Conservation (phyloP, 192 early-diverging fungal species). For the Backusella psychrophila region DNA sequence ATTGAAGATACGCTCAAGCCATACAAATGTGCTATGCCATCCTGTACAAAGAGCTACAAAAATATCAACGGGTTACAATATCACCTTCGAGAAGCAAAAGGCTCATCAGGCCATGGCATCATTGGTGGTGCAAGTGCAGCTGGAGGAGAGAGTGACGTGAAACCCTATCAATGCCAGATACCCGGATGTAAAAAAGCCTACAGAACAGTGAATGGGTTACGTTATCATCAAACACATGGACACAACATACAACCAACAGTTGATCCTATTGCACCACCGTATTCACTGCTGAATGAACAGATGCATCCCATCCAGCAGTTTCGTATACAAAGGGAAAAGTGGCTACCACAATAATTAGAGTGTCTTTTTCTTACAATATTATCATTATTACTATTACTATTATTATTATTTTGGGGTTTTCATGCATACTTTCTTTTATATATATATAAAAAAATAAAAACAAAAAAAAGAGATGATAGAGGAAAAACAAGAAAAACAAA, state of each 20-base stretch:
- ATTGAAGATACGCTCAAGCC: slow-evolving; percentile 44
- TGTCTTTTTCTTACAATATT: not conserved
- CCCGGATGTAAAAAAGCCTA: slow-evolving; percentile 44
- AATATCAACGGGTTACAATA: slow-evolving; percentile 85
- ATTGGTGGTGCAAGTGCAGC: not conserved
- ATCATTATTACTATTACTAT: not conserved
- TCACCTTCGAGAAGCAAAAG: slow-evolving; percentile 65
- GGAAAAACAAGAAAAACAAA: too few species aligned
- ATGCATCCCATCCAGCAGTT: not conserved
- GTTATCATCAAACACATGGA: slow-evolving; percentile 37
- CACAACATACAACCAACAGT: slow-evolving; percentile 13
- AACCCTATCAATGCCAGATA: slow-evolving; percentile 36
- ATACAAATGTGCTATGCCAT: slow-evolving; percentile 66
- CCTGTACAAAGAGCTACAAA: slow-evolving; percentile 72
- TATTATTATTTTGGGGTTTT: not conserved
- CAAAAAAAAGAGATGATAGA: too few species aligned
- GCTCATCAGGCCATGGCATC: slow-evolving; percentile 31
- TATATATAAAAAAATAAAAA: too few species aligned
- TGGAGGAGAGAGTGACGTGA: slow-evolving; percentile 1
- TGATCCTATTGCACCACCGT: not conserved
- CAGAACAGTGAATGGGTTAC: slow-evolving; percentile 37
- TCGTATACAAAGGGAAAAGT: not conserved
- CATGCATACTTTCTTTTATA: too few species aligned
- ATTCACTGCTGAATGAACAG: not conserved
- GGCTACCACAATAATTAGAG: not conserved